Evolutionary conservation across 331 rosid species (phyloP).

Genomic region (Rosa hybrid): DNA sequence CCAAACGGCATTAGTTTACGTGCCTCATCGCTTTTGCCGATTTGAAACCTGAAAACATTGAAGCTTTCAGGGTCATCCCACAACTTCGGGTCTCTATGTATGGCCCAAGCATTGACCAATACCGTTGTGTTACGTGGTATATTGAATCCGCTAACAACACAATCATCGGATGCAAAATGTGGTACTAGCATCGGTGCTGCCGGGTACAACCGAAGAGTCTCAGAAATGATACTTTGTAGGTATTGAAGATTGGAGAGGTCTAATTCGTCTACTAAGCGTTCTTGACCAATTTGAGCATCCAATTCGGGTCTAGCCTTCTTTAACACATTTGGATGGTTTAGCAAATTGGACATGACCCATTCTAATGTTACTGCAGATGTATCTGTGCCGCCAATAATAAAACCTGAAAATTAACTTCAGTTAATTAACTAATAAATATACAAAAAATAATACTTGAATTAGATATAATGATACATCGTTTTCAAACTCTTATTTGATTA

Average conservation of each 20-base stretch:
- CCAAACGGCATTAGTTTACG: constrained; percentile 25
- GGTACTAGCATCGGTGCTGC: constrained; percentile 18
- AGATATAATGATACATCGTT: too few relatives aligned
- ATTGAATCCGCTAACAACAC: constrained; percentile 17
- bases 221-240: constrained; percentile 22
- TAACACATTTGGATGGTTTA: too few relatives aligned
- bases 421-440: too few relatives aligned
- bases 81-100: constrained; percentile 24
- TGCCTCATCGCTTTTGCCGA: background rate
- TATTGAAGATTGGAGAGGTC: constrained; percentile 10
- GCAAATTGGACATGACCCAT: too few relatives aligned
- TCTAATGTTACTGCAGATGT: too few relatives aligned
- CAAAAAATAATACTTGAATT: too few relatives aligned
- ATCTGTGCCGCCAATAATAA: too few relatives aligned
- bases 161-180: constrained; percentile 22
- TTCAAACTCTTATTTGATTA: too few relatives aligned
- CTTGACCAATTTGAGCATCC: background rate
- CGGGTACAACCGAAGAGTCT: constrained; percentile 22
- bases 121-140: constrained; percentile 17
- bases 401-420: too few relatives aligned
- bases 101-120: constrained; percentile 33
- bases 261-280: background rate
- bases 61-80: constrained; percentile 23
- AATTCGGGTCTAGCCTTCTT: too few relatives aligned
- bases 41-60: background rate